These are phyloP conservation scores for Cyclotella cryptica DNA, from an alignment of 108 stramenopile genomes.

Conservation along the genomic window DNA sequence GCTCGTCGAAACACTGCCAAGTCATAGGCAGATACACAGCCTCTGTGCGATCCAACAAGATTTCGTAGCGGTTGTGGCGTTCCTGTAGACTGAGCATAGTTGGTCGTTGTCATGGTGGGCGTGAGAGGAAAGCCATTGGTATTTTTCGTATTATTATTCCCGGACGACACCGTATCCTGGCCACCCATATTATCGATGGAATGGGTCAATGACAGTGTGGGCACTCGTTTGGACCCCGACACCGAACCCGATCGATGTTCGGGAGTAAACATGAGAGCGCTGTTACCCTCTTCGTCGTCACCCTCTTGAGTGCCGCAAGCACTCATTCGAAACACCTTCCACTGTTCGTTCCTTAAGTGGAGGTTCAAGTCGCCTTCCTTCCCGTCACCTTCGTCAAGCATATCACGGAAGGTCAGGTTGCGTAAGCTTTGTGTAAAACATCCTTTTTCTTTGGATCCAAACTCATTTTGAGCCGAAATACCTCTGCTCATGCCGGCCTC, in stretches of 20 bases:
- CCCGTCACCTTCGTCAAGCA: constrained; percentile 48
- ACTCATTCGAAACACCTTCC: constrained; percentile 40
- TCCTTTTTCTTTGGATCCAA: too few species aligned
- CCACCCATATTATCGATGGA: too few species aligned
- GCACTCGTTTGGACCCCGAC: too few species aligned
- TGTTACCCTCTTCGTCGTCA: neutral
- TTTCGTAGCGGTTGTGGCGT: constrained; percentile 3
- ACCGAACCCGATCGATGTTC: too few species aligned
- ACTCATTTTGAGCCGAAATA: neutral
- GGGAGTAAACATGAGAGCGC: neutral
- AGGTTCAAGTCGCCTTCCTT: constrained; percentile 40
- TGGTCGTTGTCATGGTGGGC: neutral
- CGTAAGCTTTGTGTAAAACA: neutral
- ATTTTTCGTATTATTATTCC: too few species aligned
- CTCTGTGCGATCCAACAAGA: constrained; percentile 27
- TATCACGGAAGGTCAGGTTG: constrained; percentile 39
- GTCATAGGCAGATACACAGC: constrained; percentile 33
- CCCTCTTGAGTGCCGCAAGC: neutral
- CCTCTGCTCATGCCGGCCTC: neutral
- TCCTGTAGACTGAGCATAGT: neutral
- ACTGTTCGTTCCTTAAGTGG: constrained; percentile 36
- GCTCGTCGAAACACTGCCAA: constrained; percentile 25
- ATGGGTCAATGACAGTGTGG: too few species aligned
- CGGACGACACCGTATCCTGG: too few species aligned
- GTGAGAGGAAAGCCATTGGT: neutral